These are phyloP conservation scores for Fusarium brachygibbosum DNA, from an alignment of 2,329 filamentous ascomycete genomes.

Conservation along the genomic window DNA sequence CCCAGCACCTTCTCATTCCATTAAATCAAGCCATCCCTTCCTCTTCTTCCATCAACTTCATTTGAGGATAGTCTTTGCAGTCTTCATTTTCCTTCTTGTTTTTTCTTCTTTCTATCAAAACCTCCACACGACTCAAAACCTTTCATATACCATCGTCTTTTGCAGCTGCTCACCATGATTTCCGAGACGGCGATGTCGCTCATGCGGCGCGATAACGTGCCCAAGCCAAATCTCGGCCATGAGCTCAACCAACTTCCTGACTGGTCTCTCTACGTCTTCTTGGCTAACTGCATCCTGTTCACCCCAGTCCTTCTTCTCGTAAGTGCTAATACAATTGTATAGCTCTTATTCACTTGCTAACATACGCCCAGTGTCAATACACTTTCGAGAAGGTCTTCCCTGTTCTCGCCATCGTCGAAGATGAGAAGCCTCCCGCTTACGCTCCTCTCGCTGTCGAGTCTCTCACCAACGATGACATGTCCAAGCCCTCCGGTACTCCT, in stretches of 20 bases:
- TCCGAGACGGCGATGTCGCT: slow-evolving; percentile 34
- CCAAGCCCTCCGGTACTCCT: slow-evolving; percentile 53
- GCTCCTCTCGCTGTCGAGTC: slow-evolving; percentile 65
- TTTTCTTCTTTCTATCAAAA: slow-evolving; percentile 13
- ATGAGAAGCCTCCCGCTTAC: slow-evolving; percentile 69
- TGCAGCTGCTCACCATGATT: slow-evolving; percentile 35
- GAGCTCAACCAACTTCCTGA: slow-evolving; percentile 21
- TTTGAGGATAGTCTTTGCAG: slow-evolving; percentile 11
- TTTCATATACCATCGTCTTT: not conserved
- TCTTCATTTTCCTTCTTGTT: slow-evolving; percentile 2
- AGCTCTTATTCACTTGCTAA: not conserved
- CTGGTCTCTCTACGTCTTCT: slow-evolving; percentile 58
- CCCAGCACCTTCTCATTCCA: slow-evolving; percentile 17
- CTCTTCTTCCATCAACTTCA: slow-evolving; percentile 19
- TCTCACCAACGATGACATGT: slow-evolving; percentile 51
- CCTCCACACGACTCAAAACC: not conserved
- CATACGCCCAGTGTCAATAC: slow-evolving; percentile 60
- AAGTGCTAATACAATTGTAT: slow-evolving; percentile 33
- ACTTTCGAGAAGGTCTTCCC: slow-evolving; percentile 65
- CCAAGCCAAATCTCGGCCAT: slow-evolving; percentile 21
- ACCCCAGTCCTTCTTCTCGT: slow-evolving; percentile 61
- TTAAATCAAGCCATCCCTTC: slow-evolving; percentile 15
- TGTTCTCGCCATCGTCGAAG: slow-evolving; percentile 69
- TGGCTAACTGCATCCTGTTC: slow-evolving; percentile 60
- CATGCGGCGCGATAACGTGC: slow-evolving; percentile 54